Evolutionary conservation across 805 yeast species (phyloP).

Genomic region (Metschnikowia anglica): DNA sequence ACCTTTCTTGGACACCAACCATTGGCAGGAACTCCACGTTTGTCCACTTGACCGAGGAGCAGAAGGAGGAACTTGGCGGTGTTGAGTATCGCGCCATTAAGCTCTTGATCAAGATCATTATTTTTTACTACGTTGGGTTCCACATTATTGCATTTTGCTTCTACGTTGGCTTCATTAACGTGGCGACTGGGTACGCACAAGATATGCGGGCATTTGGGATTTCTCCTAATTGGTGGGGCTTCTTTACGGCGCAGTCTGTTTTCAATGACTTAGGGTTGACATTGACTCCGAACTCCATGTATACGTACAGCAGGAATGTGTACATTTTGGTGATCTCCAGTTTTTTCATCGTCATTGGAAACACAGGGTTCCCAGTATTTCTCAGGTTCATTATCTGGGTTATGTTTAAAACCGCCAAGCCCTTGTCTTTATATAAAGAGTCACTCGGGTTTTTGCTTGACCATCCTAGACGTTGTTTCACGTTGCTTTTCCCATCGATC

Average conservation of each 20-base stretch:
- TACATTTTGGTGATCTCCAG: slow-evolving; percentile 63
- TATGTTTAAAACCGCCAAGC: slow-evolving; percentile 63
- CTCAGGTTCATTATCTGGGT: slow-evolving; percentile 83
- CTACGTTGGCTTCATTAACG: slow-evolving; percentile 56
- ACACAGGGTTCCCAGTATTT: slow-evolving; percentile 89
- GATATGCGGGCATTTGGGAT: slow-evolving; percentile 56
- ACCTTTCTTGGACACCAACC: slow-evolving; percentile 87
- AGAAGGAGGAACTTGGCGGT: slow-evolving; percentile 94
- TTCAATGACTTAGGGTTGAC: slow-evolving; percentile 88
- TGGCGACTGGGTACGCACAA: slow-evolving; percentile 40
- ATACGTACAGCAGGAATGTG: slow-evolving; percentile 58
- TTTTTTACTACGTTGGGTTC: slow-evolving; percentile 72
- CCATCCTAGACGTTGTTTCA: slow-evolving; percentile 96
- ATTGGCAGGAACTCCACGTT: slow-evolving; percentile 93
- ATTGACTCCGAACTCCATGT: slow-evolving; percentile 78
- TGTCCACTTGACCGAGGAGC: slow-evolving; percentile 74
- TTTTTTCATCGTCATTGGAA: slow-evolving; percentile 83
- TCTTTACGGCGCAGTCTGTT: slow-evolving; percentile 74
- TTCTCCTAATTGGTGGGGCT: slow-evolving; percentile 89
- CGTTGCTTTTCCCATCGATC: slow-evolving; percentile 83
- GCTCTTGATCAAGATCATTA: slow-evolving; percentile 63
- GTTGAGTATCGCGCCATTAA: slow-evolving; percentile 92
- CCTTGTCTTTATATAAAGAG: slow-evolving; percentile 63
- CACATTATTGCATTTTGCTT: slow-evolving; percentile 55
- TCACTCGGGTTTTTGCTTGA: slow-evolving; percentile 83